These are phyloP conservation scores for Hygrophorus pudorinus DNA, from an alignment of 768 basidiomycete species.

Conservation along the genomic window DNA sequence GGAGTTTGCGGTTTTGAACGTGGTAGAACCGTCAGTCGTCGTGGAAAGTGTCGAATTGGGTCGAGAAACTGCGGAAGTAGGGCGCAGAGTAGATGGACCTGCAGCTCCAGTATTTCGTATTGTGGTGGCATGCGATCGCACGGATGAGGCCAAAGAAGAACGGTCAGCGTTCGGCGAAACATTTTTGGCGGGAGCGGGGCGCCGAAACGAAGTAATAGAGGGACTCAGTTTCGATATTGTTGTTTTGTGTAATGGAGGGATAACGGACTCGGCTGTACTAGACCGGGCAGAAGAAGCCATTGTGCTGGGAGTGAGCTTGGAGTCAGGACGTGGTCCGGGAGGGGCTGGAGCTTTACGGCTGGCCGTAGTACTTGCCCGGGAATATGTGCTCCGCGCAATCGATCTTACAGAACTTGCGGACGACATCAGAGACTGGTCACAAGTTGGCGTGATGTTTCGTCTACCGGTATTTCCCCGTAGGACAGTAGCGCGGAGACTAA, in stretches of 20 bases:
- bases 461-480: constrained; percentile 24
- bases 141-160: constrained; percentile 24
- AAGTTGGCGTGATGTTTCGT: constrained; percentile 7
- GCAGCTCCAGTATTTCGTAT: constrained; percentile 17
- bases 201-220: not conserved
- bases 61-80: constrained; percentile 4
- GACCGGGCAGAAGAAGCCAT: constrained; percentile 11
- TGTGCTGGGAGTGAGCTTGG: constrained; percentile 53
- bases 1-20: constrained; percentile 37
- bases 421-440: constrained; percentile 5
- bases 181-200: not conserved
- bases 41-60: constrained; percentile 18
- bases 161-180: constrained; percentile 1
- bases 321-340: constrained; percentile 44
- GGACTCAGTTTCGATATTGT: too few relatives aligned
- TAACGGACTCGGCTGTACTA: constrained; percentile 9
- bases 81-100: constrained; percentile 7
- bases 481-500: constrained; percentile 35
- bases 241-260: too few relatives aligned
- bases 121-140: constrained; percentile 21
- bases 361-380: constrained; percentile 2
- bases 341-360: not conserved
- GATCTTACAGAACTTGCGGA: constrained; percentile 36
- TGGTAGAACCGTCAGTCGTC: constrained; percentile 27
- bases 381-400: constrained; percentile 30